Percentiles rank a stretch among this genome's conserved stretches.
These are phyloP conservation scores for Monascus purpureus DNA, from an alignment of 495 filamentous ascomycete genomes.

Conservation along the genomic window DNA sequence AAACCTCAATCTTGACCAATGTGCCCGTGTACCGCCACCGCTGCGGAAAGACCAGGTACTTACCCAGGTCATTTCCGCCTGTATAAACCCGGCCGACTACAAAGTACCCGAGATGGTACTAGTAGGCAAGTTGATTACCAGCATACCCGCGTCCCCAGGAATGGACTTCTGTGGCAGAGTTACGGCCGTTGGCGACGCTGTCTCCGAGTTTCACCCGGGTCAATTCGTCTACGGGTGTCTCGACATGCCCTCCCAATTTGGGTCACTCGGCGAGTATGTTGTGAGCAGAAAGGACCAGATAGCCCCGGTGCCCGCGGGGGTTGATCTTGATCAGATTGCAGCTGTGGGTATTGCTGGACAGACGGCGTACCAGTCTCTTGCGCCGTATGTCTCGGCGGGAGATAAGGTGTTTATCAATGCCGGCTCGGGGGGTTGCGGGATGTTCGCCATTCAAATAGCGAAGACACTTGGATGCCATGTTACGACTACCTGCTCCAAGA, in stretches of 20 bases:
- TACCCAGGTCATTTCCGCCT: conserved; percentile 37
- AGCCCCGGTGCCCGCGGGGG: conserved; percentile 32
- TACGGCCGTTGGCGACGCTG: conserved; percentile 21
- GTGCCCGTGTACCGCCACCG: conserved; percentile 26
- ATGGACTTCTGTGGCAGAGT: conserved; percentile 53
- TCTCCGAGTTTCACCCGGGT: conserved; percentile 26
- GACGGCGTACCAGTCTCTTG: conserved; percentile 46
- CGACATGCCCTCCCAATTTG: conserved; percentile 26
- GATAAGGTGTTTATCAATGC: conserved; percentile 55
- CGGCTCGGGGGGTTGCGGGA: conserved; percentile 48
- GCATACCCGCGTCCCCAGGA: conserved; percentile 39
- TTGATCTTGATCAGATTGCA: conserved; percentile 35
- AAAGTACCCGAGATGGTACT: conserved; percentile 44
- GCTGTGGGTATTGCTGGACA: conserved; percentile 40
- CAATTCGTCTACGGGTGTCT: conserved; percentile 43
- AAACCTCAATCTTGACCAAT: conserved; percentile 36
- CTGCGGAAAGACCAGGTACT: conserved; percentile 33
- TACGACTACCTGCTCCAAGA: conserved; percentile 42
- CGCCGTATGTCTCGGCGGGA: conserved; percentile 36
- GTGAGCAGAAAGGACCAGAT: conserved; percentile 8
- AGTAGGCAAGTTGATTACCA: conserved; percentile 24
- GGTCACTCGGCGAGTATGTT: conserved; percentile 42
- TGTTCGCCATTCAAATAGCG: conserved; percentile 51
- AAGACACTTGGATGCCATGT: conserved; percentile 51
- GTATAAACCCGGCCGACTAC: conserved; percentile 61